Conservation (phyloP, 2,329 filamentous ascomycete genomes). For the Pseudogymnoascus sp. region DNA sequence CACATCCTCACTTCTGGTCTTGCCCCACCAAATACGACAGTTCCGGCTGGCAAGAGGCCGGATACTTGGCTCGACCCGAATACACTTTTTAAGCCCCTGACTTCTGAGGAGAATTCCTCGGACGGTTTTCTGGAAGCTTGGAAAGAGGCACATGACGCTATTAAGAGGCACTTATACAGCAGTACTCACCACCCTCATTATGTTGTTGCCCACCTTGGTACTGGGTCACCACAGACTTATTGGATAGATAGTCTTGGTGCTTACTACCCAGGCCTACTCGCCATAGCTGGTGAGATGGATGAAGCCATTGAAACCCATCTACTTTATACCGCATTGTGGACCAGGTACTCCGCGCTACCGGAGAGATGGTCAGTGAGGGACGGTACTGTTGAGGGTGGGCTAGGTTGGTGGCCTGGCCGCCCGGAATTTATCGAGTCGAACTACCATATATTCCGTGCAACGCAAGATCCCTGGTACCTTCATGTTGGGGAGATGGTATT, state of each 20-base stretch:
- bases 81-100: slow-evolving; percentile 49
- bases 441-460: slow-evolving; percentile 91
- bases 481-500: slow-evolving; percentile 94
- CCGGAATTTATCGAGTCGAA: slow-evolving; percentile 97
- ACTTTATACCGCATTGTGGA: slow-evolving; percentile 89
- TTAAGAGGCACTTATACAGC: slow-evolving; percentile 86
- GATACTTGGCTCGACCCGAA: slow-evolving; percentile 55
- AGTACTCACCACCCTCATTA: slow-evolving; percentile 83
- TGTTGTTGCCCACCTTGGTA: slow-evolving; percentile 79
- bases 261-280: slow-evolving; percentile 85
- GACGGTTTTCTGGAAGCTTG: slow-evolving; percentile 75
- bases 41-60: slow-evolving; percentile 18
- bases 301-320: slow-evolving; percentile 87
- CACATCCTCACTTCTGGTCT: slow-evolving; percentile 82
- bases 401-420: slow-evolving; percentile 90
- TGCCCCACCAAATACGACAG: slow-evolving; percentile 43
- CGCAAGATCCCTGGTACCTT: slow-evolving; percentile 90
- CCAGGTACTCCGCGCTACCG: slow-evolving; percentile 83
- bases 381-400: slow-evolving; percentile 73
- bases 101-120: slow-evolving; percentile 59
- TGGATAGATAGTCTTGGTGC: slow-evolving; percentile 97
- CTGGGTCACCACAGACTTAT: slow-evolving; percentile 77
- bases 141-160: slow-evolving; percentile 77
- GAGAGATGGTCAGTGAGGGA: slow-evolving; percentile 88
- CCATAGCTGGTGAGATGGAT: slow-evolving; percentile 79